Evolutionary conservation across 257 asterid genomes (phyloP), one percentile per base, ranked within the genome.

Genomic region (Solanum rostratum): DNA sequence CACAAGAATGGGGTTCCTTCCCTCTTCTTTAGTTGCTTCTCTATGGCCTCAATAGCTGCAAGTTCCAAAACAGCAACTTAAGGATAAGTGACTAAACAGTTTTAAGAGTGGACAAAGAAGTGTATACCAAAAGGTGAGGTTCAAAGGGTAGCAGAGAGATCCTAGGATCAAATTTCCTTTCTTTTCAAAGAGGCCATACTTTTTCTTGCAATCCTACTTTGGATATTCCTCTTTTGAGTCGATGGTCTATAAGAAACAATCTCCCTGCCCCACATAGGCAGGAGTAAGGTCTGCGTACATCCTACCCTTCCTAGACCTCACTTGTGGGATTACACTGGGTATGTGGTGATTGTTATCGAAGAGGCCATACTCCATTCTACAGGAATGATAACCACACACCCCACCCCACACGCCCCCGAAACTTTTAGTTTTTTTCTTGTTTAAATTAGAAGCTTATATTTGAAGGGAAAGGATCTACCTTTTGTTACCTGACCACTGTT

Each of bases 1-100:
- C 99, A 93, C 80, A 93, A 87, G 92, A 93, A 94, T 5, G 98
- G 97, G 9, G 92, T 89, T 59, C 93, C 93, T 76, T 90, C 92
- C 86, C 98, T 90, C 71, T 93, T 91, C 91, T 91, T 91, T 87
- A 96, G 20, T 85, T 91, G 98, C 89, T 89, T 93, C 54, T 95
- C 90, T 65, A 93, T 93, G 55, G 91, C 95, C 90, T 91, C 88
- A 55, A 89, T 84, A 41, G 98, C 99, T 96, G 88, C 74, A 85
- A 84, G 78, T 19, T 50, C 83, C 62, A 39, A 74, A 78, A 79
- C 65, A 69, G 20, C 16, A 10, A 59, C 70, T 81, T 76, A 84
- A 33, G 85, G 39, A 65, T 71, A 53, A 80, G 41, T 46, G 10
- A 79, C 60, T 55, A 60, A 7, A 13, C 43, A 54, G 7, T 59